Evolutionary conservation across 331 rosid genomes (phyloP), one percentile per base, ranked within the genome.

Genomic region (Stylosanthes scabra): DNA sequence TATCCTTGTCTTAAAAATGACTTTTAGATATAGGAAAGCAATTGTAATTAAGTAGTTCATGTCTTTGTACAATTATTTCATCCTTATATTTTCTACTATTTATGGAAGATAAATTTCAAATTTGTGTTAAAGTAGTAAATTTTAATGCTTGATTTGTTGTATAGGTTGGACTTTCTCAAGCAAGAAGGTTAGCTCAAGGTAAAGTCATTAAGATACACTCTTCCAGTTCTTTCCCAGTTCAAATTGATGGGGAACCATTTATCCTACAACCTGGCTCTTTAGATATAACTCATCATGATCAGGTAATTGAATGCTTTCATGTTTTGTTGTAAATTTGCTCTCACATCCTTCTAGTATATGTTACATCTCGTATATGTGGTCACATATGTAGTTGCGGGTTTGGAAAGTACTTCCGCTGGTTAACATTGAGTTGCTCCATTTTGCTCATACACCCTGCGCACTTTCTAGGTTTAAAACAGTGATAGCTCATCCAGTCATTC

Each of bases 141-240:
- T 29, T 25, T 41, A 70, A 59, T 41, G 63, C 28, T 63, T 76
- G 69, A 69, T 72, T 78, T 77, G 6, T 61, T 52, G 57, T 55
- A 42, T 73, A 90, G 96, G 87, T 90, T 61, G 96, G 96, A 78
- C 96, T 90, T 74, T 90, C 96, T 66, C 96, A 90, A 73, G 96
- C 96, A 46, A 90, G 90, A 80, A 85, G 92, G 72, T 84, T 90
- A 64, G 96, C 96, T 72, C 96, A 90, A 74, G 96, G 96, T 61
- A 83, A 82, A 63, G 84, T 82, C 72, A 75, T 90, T 66, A 83
- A 76, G 81, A 83, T 90, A 77, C 93, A 90, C 59, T 77, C 84
- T 66, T 90, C 93, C 44, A 80, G 91, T 81, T 83, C 96, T 71
- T 90, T 90, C 82, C 96, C 96, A 3, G 96, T 90, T 80, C 96